Base-by-base conservation (phyloP, 768 basidiomycete species). In the Nidularia pulvinata region DNA sequence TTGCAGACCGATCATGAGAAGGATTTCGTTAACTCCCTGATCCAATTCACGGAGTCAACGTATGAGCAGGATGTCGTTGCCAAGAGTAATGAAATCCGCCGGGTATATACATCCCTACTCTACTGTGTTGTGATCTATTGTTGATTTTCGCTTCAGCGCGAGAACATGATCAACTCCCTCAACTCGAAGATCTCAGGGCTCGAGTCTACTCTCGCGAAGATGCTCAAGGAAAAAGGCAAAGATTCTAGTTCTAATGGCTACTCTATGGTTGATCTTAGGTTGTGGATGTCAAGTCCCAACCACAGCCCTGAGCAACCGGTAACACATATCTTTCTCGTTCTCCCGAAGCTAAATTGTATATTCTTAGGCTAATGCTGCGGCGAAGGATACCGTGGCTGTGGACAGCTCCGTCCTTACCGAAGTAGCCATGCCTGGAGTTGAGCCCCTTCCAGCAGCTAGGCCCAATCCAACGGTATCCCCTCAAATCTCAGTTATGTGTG, bases 21-120 rank as follows among this genome's bases (percentile, higher is more conserved):
- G 60, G 72, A 65, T 4, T 74, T 86, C 46, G 76, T 81, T 6
- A 65, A 73, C 50, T 65, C 69, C 48, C 58, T 86, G 33, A 70
- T 81, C 57, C 67, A 68, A 39, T 64, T 76, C 46, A 73, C 79
- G 13, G 72, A 77, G 49, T 70, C 73, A 9, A 64, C 78, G 19
- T 76, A 84, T 57, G 84, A 83, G 55, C 75, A 83, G 49, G 77
- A 79, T 14, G 67, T 78, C 36, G 74, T 84, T 33, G 72, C 69
- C 25, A 84, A 84, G 61, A 72, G 71, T 49, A 83, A 85, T 57
- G 83, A 85, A 51, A 72, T 86, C 32, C 78, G 77, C 54, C 71
- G 77, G 56, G 84, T 84, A 55, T 43, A 72, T 65, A 22, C 32
- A n/a, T n/a, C n/a, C n/a, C 14, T 49, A 39, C 49, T 11, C 46